These are phyloP conservation scores for Tulasnella sp. DNA, from an alignment of 768 basidiomycete genomes.

Conservation along the genomic window DNA sequence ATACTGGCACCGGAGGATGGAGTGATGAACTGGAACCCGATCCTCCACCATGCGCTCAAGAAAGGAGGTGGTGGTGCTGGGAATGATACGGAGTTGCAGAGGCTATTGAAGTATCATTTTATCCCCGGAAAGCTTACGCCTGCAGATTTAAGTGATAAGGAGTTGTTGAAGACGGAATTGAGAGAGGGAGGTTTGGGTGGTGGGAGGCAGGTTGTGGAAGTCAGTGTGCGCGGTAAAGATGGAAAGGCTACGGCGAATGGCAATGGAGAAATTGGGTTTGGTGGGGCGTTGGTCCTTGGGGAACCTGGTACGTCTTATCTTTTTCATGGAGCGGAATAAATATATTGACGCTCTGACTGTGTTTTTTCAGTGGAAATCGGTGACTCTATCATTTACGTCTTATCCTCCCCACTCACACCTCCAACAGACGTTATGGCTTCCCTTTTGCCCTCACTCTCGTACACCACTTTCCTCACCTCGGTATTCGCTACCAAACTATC, in stretches of 20 bases:
- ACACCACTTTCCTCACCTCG: conserved; percentile 85
- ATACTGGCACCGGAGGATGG: conserved; percentile 90
- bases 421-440: conserved; percentile 74
- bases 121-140: conserved; percentile 68
- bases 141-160: conserved; percentile 57
- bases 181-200: conserved; percentile 58
- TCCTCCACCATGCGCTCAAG: conserved; percentile 28
- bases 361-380: conserved; percentile 50
- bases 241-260: conserved; percentile 31
- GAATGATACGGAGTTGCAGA: conserved; percentile 49
- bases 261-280: conserved; percentile 58
- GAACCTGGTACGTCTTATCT: conserved; percentile 48
- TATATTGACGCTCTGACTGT: neutral
- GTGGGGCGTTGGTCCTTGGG: conserved; percentile 69
- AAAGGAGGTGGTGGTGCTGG: conserved; percentile 42
- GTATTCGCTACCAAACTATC: conserved; percentile 80
- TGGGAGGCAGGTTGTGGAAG: conserved; percentile 56
- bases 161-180: conserved; percentile 72
- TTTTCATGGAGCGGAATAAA: neutral
- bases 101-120: conserved; percentile 80
- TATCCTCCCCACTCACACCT: conserved; percentile 72
- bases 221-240: conserved; percentile 41
- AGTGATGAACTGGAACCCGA: conserved; percentile 38
- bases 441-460: conserved; percentile 68
- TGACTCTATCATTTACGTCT: conserved; percentile 78